Conservation (phyloP, 2,329 filamentous ascomycete genomes). For the Talaromyces sp. region DNA sequence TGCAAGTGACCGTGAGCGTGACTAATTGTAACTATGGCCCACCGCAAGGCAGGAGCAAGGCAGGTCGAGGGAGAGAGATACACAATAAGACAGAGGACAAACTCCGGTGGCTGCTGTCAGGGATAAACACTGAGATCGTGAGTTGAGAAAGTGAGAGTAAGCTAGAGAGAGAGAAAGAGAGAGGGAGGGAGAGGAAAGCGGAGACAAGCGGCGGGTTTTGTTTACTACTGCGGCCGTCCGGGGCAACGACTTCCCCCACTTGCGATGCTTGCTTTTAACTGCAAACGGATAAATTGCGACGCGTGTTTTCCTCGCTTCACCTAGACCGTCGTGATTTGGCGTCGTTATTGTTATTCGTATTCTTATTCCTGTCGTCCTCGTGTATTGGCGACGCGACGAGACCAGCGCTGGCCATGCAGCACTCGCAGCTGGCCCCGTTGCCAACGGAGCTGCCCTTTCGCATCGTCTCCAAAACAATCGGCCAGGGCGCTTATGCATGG, state of each 20-base stretch:
- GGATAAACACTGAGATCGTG: background rate
- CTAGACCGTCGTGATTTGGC: background rate
- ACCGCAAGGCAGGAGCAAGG: background rate
- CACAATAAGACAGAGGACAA: background rate
- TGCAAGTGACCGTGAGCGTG: constrained; percentile 16
- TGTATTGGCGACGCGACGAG: background rate
- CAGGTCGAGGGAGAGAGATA: background rate
- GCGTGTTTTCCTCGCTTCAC: background rate
- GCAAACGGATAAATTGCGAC: background rate
- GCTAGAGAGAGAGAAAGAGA: background rate
- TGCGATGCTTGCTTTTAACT: background rate
- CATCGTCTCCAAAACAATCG: constrained; percentile 93
- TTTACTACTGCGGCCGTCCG: constrained; percentile 1
- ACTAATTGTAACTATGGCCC: background rate
- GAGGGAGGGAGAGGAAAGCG: background rate
- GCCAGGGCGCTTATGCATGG: constrained; percentile 96
- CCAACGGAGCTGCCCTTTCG: constrained; percentile 83
- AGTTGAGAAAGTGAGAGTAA: background rate
- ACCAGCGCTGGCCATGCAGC: constrained; percentile 42
- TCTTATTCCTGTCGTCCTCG: background rate
- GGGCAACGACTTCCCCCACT: constrained; percentile 2
- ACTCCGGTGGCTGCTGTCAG: background rate
- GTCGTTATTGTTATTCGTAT: background rate
- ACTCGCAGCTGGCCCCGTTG: constrained; percentile 86
- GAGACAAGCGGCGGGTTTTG: constrained; percentile 2